Base-by-base conservation (phyloP, 768 basidiomycete species). In the Rhizopogon sp. region DNA sequence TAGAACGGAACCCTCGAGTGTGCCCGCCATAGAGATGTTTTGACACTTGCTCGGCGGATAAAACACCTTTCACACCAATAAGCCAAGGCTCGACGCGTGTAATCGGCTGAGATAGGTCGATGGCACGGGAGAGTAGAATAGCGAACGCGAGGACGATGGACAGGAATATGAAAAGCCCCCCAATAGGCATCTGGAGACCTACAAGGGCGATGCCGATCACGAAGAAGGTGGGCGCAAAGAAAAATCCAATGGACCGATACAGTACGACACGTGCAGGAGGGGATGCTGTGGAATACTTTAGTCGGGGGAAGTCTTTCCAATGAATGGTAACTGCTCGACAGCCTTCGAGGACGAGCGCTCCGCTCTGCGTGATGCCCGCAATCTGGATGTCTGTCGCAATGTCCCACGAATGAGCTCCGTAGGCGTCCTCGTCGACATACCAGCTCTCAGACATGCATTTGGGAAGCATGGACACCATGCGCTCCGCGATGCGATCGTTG, bases 391-490 rank as follows among this genome's bases (percentile, higher is more conserved):
- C 50, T 6, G 55, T 49, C 28, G 50, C 55, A 13, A 56, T 52
- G 31, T 53, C 46, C 29, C 59, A 60, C 5, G 60, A 47, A 8
- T 60, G 45, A 16, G 61, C 51, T 5, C 31, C 43, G 41, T 58
- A 62, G 17, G 41, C 17, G 42, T 62, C 59, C 16, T 55, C 39
- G 5, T 62, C 61, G 14, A 59, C 52, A 29, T 62, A 62, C 61
- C 61, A 62, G 42, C 31, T 33, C 31, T 33, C 31, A 3, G 31
- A 33, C 31, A 33, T 33, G 17, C 59, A 52, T 11, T 54, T 52
- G 5, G 61, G 61, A 17, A 60, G 52, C 17, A 62, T 49, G 6
- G 61, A 62, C 3, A 62, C 52, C 61, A 62, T 62, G 4, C 61
- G 56, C 44, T 62, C 61, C 0, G 55, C 59, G 25, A 62, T 58